Base-by-base conservation (phyloP, 2,329 filamentous ascomycete species). In the Periglandula ipomoeae region DNA sequence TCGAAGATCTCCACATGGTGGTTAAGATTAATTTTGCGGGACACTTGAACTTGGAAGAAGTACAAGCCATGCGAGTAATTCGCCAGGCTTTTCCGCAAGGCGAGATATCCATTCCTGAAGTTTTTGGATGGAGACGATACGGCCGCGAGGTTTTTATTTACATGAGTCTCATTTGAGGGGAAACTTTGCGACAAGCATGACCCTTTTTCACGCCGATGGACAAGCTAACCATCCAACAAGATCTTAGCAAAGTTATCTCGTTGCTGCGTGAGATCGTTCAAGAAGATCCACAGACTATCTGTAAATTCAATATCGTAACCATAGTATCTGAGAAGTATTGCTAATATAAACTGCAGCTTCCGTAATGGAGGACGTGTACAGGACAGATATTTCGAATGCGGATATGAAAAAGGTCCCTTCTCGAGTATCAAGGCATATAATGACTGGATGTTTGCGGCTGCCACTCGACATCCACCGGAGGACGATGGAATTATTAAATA, bases 261-360 rank as follows among this genome's bases (percentile, higher is more conserved):
- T 7, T 32, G 42, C 40, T 39, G 56, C 26, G 49, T 57, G 17
- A 39, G 37, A 39, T 39, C 22, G 11, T 22, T 8, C 37, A 22
- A 39, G 17, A 35, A 45, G n/a, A 5, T 20, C 15, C 43, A 40
- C 41, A 7, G 40, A 40, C 13, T 15, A 26, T 49, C 47, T 5
- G 20, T 24, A 15, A 37, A 17, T 37, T 9, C 22, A 3, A 5
- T 27, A 23, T 30, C 46, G 30, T 19, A 4, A 20, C 40, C 15
- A 15, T 35, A 59, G 56, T 41, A 44, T 58, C 55, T 47, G 30
- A 57, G n/a, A n/a, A n/a, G n/a, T n/a, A n/a, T n/a, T n/a, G n/a
- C n/a, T n/a, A n/a, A n/a, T n/a, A n/a, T n/a, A n/a, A n/a, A n/a
- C n/a, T n/a, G n/a, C n/a, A n/a, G n/a, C n/a, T n/a, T n/a, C n/a